Percentiles rank a stretch among this genome's conserved stretches.
phyloP scores from a whole-genome alignment of 768 basidiomycete species.

The Lentinula raphanica region DNA sequence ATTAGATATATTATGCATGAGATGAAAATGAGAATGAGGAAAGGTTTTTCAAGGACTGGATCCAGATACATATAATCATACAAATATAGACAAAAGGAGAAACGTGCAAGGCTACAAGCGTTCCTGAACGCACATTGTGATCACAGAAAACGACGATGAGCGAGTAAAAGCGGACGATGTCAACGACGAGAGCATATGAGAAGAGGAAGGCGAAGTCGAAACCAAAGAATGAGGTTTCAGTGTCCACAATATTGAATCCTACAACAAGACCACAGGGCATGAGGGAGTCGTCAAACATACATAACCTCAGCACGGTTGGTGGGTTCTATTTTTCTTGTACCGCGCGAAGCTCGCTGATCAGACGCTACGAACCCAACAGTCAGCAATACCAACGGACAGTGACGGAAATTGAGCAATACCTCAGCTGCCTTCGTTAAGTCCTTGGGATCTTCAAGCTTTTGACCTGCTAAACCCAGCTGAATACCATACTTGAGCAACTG shows the following conservation, averaged over 20 bases:
- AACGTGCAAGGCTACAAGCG: conserved; percentile 2
- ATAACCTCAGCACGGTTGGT: neutral
- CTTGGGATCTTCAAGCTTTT: conserved; percentile 31
- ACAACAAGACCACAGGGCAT: neutral
- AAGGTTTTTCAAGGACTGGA: neutral
- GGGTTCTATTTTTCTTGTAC: conserved; percentile 3
- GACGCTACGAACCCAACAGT: conserved; percentile 36
- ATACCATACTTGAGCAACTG: conserved; percentile 72
- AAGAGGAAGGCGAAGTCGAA: neutral
- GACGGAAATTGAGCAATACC: conserved; percentile 30
- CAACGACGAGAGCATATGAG: neutral
- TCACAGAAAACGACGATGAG: neutral
- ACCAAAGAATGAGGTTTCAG: neutral
- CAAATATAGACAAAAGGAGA: neutral
- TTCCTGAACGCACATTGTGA: conserved; percentile 2
- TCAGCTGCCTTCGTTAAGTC: conserved; percentile 49
- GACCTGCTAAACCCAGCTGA: conserved; percentile 40
- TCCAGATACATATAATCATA: neutral
- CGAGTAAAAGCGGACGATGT: conserved; percentile 3
- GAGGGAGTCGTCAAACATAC: neutral
- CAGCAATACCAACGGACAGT: neutral
- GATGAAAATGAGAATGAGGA: neutral
- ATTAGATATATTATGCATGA: neutral
- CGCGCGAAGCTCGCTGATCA: conserved; percentile 45
- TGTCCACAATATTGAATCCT: neutral